Evolutionary conservation across 2,329 filamentous ascomycete genomes (phyloP), one percentile per base, ranked within the genome.

Genomic region (Alternaria sp.): DNA sequence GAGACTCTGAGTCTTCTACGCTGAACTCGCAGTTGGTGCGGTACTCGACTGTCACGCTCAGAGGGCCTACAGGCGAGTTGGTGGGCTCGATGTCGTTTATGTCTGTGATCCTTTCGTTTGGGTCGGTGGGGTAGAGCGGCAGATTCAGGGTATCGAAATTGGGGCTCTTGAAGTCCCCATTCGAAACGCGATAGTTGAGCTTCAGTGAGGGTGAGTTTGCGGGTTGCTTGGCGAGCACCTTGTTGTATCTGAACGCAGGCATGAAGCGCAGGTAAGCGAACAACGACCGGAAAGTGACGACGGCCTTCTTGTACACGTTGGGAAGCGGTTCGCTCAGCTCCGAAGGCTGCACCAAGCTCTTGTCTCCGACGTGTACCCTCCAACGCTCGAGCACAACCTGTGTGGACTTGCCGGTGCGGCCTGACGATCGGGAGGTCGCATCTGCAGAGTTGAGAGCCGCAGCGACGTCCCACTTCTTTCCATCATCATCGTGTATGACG

Each of bases 271-370:
- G 88, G 58, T 92, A 92, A 54, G 92, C 89, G 79, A 92, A 97
- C 49, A 99, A 86, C 2, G 94, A 94, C 64, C 96, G 88, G 81
- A 98, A 97, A 72, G 97, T 89, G 70, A 98, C 92, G 68, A 99
- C 97, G 72, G 92, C 93, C 82, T 97, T 96, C 83, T 99, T 99
- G 86, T 99, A 99, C 62, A 97, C 90, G 56, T 93, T 95, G 14
- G 96, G 94, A 55, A 98, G 83, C 30, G 87, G 84, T 50, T 87
- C 84, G 57, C 81, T 84, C 55, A 89, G 79, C 63, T 89, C 86
- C 43, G 83, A 84, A 72, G 60, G 92, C 76, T 87, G 85, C 77
- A 77, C 84, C 77, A 61, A 84, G 79, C 61, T 69, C 61, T 75
- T 82, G 70, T 88, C 87, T 75, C 92, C 92, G 60, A 98, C 85